Base-by-base conservation (phyloP, 345 rosid genomes). In the Gossypium sturtianum region DNA sequence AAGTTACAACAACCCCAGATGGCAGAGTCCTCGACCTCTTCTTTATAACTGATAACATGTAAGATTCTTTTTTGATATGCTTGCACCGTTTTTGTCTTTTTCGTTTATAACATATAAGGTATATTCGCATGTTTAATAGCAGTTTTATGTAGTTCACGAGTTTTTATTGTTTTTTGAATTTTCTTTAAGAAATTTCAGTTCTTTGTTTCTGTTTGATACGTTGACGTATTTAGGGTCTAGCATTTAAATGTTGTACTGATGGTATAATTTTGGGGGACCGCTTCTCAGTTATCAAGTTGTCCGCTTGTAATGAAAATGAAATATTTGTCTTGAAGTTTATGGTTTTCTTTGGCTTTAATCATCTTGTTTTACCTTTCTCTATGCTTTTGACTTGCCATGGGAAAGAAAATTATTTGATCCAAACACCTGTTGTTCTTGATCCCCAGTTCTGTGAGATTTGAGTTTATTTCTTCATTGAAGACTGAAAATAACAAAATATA, bases 1-100 rank as follows among this genome's bases (percentile, higher is more conserved):
- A 93, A 84, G 98, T 93, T n/a, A 91, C 80, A 0, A 91, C 93
- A 0, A 90, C 93, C 0, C 97, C 96, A 2, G 97, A 91, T 76
- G 92, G 80, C 43, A 90, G 89, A 78, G 96, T 90, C 73, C 78
- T 91, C 49, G 94, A 93, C 74, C 97, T 91, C 76, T 91, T 93
- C 89, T 91, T 93, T 66, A 78, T 93, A 47, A 90, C 88, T 12
- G 97, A 91, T 82, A 91, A 85, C 85, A 52, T 82, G 98, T 91
- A 82, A 87, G 95, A 38, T 25, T 70, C 8, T 53, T 1, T 41
- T 51, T 38, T 12, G 12, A 17, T 4, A 8, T 76, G 22, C 60
- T 0, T 49, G 19, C 61, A 7, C 12, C 12, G 56, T 44, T 23
- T 73, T 29, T 57, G 22, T 3, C 7, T 9, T 57, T 20, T 47